Evolutionary conservation across 169 alveolate genomes (phyloP).

Genomic region (Eimeria falciformis): DNA sequence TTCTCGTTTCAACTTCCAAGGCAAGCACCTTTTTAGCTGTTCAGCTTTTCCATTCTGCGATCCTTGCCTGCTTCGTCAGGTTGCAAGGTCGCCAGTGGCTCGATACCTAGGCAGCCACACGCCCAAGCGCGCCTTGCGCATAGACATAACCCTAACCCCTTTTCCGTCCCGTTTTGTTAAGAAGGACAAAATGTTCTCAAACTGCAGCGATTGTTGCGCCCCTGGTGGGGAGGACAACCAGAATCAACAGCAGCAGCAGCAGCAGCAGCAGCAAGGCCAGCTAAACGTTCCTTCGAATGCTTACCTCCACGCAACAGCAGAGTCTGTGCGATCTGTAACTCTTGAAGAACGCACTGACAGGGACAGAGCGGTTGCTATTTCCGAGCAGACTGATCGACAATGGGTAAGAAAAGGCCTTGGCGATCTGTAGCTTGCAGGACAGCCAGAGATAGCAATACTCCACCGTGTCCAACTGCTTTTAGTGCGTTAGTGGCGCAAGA

Average conservation of each 20-base stretch:
- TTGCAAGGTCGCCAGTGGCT: constrained; percentile 58
- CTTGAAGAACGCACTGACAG: constrained; percentile 81
- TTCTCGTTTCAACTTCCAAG: constrained; percentile 12
- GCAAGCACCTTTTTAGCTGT: constrained; percentile 34
- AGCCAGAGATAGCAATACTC: too few relatives aligned
- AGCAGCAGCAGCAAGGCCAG: constrained; percentile 68
- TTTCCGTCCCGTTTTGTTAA: constrained; percentile 31
- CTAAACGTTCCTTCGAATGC: constrained; percentile 55
- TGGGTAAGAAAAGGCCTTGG: too few relatives aligned
- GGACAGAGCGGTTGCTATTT: constrained; percentile 79
- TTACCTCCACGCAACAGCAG: constrained; percentile 74
- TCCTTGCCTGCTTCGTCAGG: constrained; percentile 44
- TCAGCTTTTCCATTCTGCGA: constrained; percentile 3
- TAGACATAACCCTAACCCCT: constrained; percentile 56
- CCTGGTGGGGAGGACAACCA: constrained; percentile 69
- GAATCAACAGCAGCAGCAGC: constrained; percentile 53
- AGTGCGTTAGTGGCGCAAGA: too few relatives aligned
- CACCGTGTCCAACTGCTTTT: too few relatives aligned
- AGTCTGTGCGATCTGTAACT: constrained; percentile 73
- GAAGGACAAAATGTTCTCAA: constrained; percentile 49
- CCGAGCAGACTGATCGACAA: constrained; percentile 84
- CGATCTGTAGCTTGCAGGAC: too few relatives aligned
- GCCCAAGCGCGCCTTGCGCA: constrained; percentile 49
- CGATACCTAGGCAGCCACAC: constrained; percentile 71
- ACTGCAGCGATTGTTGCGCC: constrained; percentile 69